Evolutionary conservation across 495 filamentous ascomycete genomes (phyloP).

Genomic region (Umbilicaria muhlenbergii): DNA sequence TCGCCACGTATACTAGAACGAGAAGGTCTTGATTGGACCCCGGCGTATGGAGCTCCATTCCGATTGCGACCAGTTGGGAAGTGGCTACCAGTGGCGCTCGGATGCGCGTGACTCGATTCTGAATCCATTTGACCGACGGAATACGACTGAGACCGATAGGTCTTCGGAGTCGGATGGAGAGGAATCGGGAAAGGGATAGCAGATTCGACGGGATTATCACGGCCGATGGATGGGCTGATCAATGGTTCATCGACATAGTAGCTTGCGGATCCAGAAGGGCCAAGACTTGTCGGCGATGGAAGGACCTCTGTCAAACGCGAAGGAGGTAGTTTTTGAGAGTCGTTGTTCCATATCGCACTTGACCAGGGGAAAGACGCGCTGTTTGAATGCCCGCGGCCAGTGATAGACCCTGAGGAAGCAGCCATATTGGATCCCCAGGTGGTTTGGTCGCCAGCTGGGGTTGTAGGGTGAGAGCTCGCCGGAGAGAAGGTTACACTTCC

Average conservation of each 20-base stretch:
- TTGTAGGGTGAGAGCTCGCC: conserved; percentile 58
- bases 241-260: conserved; percentile 29
- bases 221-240: conserved; percentile 34
- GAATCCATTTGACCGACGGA: conserved; percentile 84
- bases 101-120: conserved; percentile 32
- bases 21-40: conserved; percentile 66
- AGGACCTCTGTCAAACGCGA: conserved; percentile 58
- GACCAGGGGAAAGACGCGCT: conserved; percentile 53
- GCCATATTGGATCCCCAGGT: conserved; percentile 41
- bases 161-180: conserved; percentile 79
- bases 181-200: conserved; percentile 78
- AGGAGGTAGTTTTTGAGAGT: conserved; percentile 59
- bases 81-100: conserved; percentile 28
- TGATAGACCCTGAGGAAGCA: conserved; percentile 31
- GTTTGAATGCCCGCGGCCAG: conserved; percentile 43
- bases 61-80: conserved; percentile 27
- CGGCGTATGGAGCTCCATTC: conserved; percentile 42
- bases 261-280: conserved; percentile 29
- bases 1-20: conserved; percentile 76
- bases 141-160: conserved; percentile 90
- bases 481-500: conserved; percentile 48
- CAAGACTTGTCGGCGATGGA: conserved; percentile 57
- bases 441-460: conserved; percentile 52
- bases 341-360: conserved; percentile 61
- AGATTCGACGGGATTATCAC: conserved; percentile 39